Percentiles rank a stretch among this genome's conserved stretches.
phyloP scores from a whole-genome alignment of 768 basidiomycete genomes.

The Mycena kentingensis region DNA sequence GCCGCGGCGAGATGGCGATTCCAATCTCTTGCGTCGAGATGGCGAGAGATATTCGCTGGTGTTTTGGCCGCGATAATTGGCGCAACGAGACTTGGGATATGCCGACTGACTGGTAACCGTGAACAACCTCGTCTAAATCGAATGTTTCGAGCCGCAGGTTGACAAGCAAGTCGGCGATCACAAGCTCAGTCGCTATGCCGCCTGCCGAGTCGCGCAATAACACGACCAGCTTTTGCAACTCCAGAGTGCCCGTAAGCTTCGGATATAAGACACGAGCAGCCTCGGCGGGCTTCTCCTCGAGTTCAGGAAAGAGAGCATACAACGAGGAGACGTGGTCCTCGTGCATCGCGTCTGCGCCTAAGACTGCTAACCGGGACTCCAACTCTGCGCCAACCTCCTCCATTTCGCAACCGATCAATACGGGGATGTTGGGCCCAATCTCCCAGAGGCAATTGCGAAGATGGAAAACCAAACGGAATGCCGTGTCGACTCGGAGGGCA shows the following conservation, averaged over 20 bases:
- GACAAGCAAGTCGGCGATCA: constrained; percentile 33
- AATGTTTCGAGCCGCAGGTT: constrained; percentile 24
- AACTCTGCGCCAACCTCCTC: constrained; percentile 39
- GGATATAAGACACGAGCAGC: constrained; percentile 9
- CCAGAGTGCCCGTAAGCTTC: constrained; percentile 24
- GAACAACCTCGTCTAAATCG: constrained; percentile 28
- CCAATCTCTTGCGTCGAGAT: constrained; percentile 44
- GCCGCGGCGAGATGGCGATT: constrained; percentile 52
- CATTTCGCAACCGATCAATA: constrained; percentile 16
- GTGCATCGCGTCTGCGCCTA: constrained; percentile 48
- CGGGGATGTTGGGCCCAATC: constrained; percentile 28
- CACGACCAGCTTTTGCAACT: constrained; percentile 31
- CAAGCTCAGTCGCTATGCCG: constrained; percentile 38
- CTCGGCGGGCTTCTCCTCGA: constrained; percentile 6
- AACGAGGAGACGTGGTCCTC: constrained; percentile 33
- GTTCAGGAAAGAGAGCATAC: constrained; percentile 32
- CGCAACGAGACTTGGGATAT: constrained; percentile 51
- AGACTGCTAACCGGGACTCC: constrained; percentile 38
- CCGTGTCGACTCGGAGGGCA: constrained; percentile 62
- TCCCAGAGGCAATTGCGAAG: constrained; percentile 67
- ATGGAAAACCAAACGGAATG: constrained; percentile 79
- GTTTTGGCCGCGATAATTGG: constrained; percentile 32
- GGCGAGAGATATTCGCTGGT: constrained; percentile 36
- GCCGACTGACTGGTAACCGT: constrained; percentile 25
- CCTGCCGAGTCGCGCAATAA: constrained; percentile 38